phyloP scores from a whole-genome alignment of 2,329 filamentous ascomycete genomes.

The Fusarium sp. region DNA sequence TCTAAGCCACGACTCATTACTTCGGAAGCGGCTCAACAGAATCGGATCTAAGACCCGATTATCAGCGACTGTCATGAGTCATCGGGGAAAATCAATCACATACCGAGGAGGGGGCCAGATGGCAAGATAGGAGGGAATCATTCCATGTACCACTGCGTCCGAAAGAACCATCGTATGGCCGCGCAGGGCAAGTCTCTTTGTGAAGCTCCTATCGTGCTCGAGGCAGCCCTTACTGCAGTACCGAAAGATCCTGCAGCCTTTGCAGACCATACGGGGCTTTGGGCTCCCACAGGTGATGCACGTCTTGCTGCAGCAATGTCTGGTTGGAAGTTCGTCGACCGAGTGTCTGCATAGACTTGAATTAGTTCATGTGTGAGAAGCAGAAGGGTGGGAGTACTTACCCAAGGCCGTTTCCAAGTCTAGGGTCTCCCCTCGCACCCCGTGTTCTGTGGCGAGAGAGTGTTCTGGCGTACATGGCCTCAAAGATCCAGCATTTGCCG shows the following conservation, averaged over 20 bases:
- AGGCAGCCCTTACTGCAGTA: neutral
- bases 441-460: neutral
- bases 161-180: neutral
- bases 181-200: neutral
- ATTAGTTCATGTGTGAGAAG: neutral
- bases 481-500: constrained; percentile 4
- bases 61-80: neutral
- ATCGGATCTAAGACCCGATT: neutral
- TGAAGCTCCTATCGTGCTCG: neutral
- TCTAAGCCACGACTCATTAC: neutral
- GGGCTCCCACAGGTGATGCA: neutral
- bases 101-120: neutral
- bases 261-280: neutral
- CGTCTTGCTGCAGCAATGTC: neutral
- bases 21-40: accelerated
- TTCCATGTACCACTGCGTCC: neutral
- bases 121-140: neutral
- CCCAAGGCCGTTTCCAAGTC: constrained; percentile 4
- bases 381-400: neutral
- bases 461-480: neutral
- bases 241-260: neutral
- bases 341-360: neutral
- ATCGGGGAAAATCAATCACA: neutral
- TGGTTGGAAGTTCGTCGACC: neutral
- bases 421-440: neutral